Percentiles rank a stretch among this genome's conserved stretches.
These are phyloP conservation scores for Domatiomyces globalis DNA, from an alignment of 2,329 filamentous ascomycete species.

Conservation along the genomic window DNA sequence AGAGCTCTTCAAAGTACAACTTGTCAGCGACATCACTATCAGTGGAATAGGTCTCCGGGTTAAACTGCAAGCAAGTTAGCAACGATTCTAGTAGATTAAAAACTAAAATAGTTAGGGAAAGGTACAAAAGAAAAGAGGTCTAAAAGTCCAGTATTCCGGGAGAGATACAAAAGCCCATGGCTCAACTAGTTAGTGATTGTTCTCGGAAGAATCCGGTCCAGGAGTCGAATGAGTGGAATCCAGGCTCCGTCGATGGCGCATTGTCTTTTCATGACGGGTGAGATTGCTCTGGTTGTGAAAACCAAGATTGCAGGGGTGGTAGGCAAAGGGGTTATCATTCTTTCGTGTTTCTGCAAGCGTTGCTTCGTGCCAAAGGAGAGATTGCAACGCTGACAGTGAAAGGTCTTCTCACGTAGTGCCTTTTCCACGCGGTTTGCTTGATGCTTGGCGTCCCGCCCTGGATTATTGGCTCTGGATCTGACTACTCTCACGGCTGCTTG, in stretches of 20 bases:
- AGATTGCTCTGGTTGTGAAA: background rate
- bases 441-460: background rate
- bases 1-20: slow-evolving; percentile 93
- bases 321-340: background rate
- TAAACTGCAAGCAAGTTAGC: slow-evolving; percentile 34
- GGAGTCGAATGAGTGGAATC: too few relatives aligned
- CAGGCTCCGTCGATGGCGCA: background rate
- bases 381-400: background rate
- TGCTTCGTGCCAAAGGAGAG: background rate
- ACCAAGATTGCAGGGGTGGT: background rate
- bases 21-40: slow-evolving; percentile 83
- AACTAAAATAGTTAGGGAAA: background rate
- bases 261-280: background rate
- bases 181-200: background rate
- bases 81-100: slow-evolving; percentile 1
- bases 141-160: background rate
- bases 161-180: background rate
- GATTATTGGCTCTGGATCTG: background rate
- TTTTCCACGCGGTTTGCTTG: background rate
- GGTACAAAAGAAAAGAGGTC: background rate
- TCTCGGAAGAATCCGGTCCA: background rate
- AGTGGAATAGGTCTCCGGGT: slow-evolving; percentile 67
- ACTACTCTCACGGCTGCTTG: background rate
- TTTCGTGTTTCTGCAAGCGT: background rate
- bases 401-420: background rate